Conservation (phyloP, 1,284 basidiomycete genomes). For the Ceraceosorus bombacis region DNA sequence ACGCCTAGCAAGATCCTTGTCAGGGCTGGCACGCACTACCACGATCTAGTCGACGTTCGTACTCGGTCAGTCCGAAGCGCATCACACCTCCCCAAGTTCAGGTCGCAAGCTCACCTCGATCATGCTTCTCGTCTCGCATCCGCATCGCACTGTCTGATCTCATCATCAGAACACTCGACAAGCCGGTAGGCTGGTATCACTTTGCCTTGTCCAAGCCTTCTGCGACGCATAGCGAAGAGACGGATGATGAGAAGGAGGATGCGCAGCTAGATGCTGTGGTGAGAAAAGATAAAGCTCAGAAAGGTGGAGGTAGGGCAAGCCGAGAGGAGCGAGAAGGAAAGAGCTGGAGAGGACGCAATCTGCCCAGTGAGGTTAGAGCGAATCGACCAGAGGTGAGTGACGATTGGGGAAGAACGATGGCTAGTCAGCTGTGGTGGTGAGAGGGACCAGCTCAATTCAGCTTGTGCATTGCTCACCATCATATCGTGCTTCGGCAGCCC, state of each 20-base stretch:
- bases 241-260: conserved; percentile 56
- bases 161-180: conserved; percentile 70
- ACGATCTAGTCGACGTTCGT: conserved; percentile 75
- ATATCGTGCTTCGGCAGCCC: conserved; percentile 47
- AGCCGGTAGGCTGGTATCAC: conserved; percentile 90
- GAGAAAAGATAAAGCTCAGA: no score
- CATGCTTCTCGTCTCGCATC: no score
- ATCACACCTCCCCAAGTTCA: background rate
- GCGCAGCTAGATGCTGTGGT: no score
- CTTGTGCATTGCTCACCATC: no score
- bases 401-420: no score
- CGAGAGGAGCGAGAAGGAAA: no score
- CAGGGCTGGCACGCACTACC: conserved; percentile 80
- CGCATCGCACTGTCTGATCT: conserved; percentile 48
- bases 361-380: no score
- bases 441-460: no score
- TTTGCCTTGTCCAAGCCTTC: conserved; percentile 65
- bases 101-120: background rate
- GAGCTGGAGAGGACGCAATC: no score
- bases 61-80: conserved; percentile 21
- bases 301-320: no score
- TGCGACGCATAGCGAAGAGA: conserved; percentile 53
- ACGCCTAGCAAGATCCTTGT: conserved; percentile 85
- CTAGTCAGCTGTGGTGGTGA: no score
- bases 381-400: no score